Evolutionary conservation across 768 basidiomycete species (phyloP).

Genomic region (Kwoniella heveanensis): DNA sequence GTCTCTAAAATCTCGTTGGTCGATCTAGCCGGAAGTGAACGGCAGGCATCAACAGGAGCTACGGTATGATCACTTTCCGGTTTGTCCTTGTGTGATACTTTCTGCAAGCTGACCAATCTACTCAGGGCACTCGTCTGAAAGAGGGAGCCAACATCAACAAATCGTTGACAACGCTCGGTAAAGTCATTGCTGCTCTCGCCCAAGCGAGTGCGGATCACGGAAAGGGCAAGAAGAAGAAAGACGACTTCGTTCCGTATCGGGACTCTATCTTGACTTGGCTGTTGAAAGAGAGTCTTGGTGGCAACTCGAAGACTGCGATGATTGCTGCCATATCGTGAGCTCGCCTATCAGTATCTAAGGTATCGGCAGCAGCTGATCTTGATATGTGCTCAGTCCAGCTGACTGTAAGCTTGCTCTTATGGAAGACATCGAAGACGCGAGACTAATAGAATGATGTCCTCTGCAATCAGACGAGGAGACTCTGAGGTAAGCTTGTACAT

Average conservation of each 20-base stretch:
- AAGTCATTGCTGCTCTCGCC: slow-evolving; percentile 92
- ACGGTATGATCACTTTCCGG: slow-evolving; percentile 59
- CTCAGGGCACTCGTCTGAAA: slow-evolving; percentile 79
- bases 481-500: slow-evolving; percentile 58
- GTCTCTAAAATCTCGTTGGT: slow-evolving; percentile 98
- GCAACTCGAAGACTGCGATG: slow-evolving; percentile 79
- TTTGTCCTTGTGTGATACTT: neutral
- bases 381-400: slow-evolving; percentile 5
- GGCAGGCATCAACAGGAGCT: slow-evolving; percentile 96
- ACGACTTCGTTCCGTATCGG: slow-evolving; percentile 94
- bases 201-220: slow-evolving; percentile 65
- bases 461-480: slow-evolving; percentile 75
- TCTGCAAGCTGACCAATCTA: slow-evolving; percentile 6
- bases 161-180: slow-evolving; percentile 93
- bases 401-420: slow-evolving; percentile 11
- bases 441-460: slow-evolving; percentile 6
- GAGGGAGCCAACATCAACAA: slow-evolving; percentile 99
- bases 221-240: slow-evolving; percentile 73
- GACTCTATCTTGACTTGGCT: slow-evolving; percentile 99
- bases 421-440: neutral
- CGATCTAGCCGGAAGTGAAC: slow-evolving; percentile 93
- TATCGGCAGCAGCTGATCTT: slow-evolving; percentile 60
- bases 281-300: slow-evolving; percentile 94
- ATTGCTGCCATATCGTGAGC: slow-evolving; percentile 85
- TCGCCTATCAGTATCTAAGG: neutral